Conservation (phyloP, 805 yeast genomes). For the Spathaspora arborariae region DNA sequence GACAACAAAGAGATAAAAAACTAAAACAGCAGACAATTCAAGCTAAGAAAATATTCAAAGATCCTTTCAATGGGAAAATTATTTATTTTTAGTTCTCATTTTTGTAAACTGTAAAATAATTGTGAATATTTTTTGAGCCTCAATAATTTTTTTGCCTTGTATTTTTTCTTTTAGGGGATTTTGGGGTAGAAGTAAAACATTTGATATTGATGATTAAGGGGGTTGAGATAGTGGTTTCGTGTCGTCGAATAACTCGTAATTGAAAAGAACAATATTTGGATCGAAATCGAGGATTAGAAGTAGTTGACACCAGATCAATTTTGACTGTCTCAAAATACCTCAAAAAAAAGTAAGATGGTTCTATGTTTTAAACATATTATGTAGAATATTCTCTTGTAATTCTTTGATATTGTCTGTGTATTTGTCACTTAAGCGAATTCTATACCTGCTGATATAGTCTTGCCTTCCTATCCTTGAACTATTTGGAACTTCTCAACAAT, state of each 20-base stretch:
- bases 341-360: too few species aligned
- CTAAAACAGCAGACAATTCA: neutral
- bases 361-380: too few species aligned
- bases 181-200: neutral
- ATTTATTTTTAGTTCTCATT: neutral
- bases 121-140: neutral
- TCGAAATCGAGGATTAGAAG: too few species aligned
- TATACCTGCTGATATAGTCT: too few species aligned
- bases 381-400: too few species aligned
- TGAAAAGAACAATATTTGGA: neutral
- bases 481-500: too few species aligned
- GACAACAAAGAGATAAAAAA: neutral
- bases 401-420: too few species aligned
- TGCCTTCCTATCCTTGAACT: too few species aligned
- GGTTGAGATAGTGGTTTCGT: neutral
- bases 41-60: neutral
- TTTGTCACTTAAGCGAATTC: too few species aligned
- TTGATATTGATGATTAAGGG: neutral
- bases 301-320: too few species aligned
- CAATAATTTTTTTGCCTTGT: neutral
- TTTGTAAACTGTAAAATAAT: neutral
- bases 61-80: neutral
- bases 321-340: too few species aligned
- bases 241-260: neutral
- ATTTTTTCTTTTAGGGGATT: neutral